A percentile compares a stretch with the other conserved stretches of the same genome.
Evolutionary conservation across 495 filamentous ascomycete species (phyloP).

Genomic region (Xylaria sp.): DNA sequence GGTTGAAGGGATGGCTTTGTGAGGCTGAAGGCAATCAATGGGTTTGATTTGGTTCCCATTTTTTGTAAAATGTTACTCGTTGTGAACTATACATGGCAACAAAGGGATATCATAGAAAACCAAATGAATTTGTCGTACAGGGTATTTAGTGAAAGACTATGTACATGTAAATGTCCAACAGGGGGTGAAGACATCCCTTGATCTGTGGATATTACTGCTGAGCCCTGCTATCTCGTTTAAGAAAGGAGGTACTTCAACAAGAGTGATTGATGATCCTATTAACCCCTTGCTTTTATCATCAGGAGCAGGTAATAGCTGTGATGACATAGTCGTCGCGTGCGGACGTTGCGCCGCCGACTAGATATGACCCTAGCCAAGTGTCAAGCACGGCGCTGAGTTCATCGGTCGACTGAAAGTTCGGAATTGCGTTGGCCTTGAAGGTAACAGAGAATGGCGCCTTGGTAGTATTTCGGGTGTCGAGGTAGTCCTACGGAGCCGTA

Average conservation of each 20-base stretch:
- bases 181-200: not conserved
- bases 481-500: not conserved
- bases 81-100: not conserved
- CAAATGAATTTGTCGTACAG: not conserved
- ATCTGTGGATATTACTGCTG: not conserved
- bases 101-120: not conserved
- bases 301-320: slow-evolving; percentile 10
- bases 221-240: not conserved
- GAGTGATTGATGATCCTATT: not conserved
- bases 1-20: too few relatives aligned
- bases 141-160: slow-evolving; percentile 20
- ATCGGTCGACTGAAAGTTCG: not conserved
- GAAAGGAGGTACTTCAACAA: not conserved
- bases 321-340: slow-evolving; percentile 6
- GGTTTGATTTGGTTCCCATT: not conserved
- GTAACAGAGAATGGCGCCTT: slow-evolving; percentile 19
- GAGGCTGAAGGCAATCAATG: not conserved
- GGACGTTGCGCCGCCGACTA: slow-evolving; percentile 7
- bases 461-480: slow-evolving; percentile 20
- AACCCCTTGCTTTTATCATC: not conserved
- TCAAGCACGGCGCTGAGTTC: not conserved
- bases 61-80: not conserved
- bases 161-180: not conserved
- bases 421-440: slow-evolving; percentile 22
- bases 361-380: slow-evolving; percentile 13